These are phyloP conservation scores for Plasmodium vivax DNA, from an alignment of 169 alveolate species.

Conservation along the genomic window DNA sequence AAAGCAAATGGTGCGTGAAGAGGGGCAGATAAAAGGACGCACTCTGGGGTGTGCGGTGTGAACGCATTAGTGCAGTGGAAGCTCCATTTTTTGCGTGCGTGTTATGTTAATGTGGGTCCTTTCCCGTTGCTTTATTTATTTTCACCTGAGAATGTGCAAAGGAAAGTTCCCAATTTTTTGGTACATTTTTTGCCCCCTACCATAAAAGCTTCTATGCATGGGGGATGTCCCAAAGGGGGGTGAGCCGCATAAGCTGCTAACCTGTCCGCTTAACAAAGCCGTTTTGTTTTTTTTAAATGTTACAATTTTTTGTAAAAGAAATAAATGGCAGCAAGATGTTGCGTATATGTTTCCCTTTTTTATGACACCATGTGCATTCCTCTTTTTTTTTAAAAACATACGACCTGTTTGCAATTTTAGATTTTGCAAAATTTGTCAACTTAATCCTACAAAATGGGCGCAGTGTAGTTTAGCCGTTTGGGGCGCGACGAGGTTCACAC, in stretches of 20 bases:
- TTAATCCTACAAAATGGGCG: constrained; percentile 1
- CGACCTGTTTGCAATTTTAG: background rate
- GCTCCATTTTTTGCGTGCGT: background rate
- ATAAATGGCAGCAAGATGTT: background rate
- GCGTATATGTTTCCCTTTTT: background rate
- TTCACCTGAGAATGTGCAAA: background rate
- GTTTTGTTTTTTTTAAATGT: background rate
- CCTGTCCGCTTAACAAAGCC: background rate
- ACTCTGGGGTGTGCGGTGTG: background rate
- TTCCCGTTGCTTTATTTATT: background rate
- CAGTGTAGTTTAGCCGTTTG: background rate
- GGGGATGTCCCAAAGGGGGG: background rate
- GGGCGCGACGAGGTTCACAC: background rate
- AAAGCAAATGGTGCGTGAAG: background rate
- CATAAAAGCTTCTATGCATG: background rate
- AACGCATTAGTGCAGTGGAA: background rate
- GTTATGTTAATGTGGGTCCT: background rate
- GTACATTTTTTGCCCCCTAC: background rate
- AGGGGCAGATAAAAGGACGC: background rate
- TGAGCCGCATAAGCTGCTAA: background rate
- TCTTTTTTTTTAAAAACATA: background rate
- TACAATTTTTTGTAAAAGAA: background rate
- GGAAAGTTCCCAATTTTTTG: background rate
- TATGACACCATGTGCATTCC: background rate
- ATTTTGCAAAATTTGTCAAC: background rate